Percentiles rank a stretch among this genome's conserved stretches.
phyloP scores from a whole-genome alignment of 176 grass and related monocot genomes.

The Elaeis guineensis region DNA sequence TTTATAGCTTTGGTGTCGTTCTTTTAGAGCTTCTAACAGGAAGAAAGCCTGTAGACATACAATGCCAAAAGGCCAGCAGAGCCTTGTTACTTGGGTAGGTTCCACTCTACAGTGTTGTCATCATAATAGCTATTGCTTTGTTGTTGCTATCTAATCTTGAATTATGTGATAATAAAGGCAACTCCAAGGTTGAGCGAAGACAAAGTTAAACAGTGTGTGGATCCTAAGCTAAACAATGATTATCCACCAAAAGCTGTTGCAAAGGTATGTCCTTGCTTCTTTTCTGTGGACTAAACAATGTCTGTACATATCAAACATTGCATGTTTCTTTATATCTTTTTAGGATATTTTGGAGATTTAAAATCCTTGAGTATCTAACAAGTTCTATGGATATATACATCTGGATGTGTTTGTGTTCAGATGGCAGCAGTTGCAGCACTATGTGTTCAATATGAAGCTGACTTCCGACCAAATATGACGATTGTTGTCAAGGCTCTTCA shows the following conservation, averaged over 20 bases:
- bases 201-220: slow-evolving; percentile 94
- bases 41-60: slow-evolving; percentile 93
- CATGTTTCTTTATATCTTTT: no score
- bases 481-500: slow-evolving; percentile 18
- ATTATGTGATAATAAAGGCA: slow-evolving; percentile 22
- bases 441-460: slow-evolving; percentile 17
- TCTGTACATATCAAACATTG: no score
- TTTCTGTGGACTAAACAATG: no score
- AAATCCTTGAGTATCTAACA: no score
- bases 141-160: neutral
- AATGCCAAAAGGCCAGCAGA: slow-evolving; percentile 95
- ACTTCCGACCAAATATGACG: slow-evolving; percentile 17
- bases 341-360: no score
- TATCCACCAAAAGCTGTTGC: slow-evolving; percentile 92
- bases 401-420: neutral
- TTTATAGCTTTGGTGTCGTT: slow-evolving; percentile 84
- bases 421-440: slow-evolving; percentile 16
- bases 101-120: no score
- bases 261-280: slow-evolving; percentile 32
- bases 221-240: slow-evolving; percentile 65
- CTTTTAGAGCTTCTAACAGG: slow-evolving; percentile 81
- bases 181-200: slow-evolving; percentile 94
- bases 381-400: no score
- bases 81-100: slow-evolving; percentile 91
- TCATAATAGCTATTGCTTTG: neutral